Base-by-base conservation (phyloP, 2,329 filamentous ascomycete species). In the Hypoxylon sp. region DNA sequence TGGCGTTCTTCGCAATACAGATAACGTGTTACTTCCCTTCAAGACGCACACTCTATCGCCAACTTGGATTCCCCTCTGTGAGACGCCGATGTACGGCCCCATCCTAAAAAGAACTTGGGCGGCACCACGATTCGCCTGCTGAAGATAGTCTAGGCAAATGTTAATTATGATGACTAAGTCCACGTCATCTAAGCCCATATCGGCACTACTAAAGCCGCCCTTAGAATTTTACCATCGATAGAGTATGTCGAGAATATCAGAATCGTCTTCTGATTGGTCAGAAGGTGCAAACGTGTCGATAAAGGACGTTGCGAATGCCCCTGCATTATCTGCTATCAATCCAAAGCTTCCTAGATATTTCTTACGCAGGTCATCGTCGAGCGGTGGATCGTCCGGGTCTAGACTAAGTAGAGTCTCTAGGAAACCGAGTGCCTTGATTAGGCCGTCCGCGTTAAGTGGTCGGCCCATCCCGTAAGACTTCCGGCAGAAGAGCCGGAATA, bases 11-110 rank as follows among this genome's bases (percentile, higher is more conserved):
- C 47, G 33, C 13, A 60, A 33, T 14, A 60, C 24, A 0, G 56
- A 60, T 22, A 60, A 14, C n/a, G 56, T 52, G 9, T 60, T 52
- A 11, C 56, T 60, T 17, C 33, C 56, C 14, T 59, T 52, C 11
- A 59, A 51, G 33, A 52, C 35, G 24, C 24, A 60, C n/a, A 52
- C 33, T 24, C 37, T 47, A 24, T 60, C 47, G 5, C 56, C 56
- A 33, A 44, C 19, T 33, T 44, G 56, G 22, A 60, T 52, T 24
- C 46, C 56, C 6, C 46, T 47, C 17, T 29, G 47, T 9, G 56
- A 60, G 11, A 60, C 19, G 13, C 56, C 56, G n/a, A 60, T 44
- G 5, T 52, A 52, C 24, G 22, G 33, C 11, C 56, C 47, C 31
- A 44, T 46, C 26, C 35, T 39, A n/a, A 60, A 51, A 1, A 60